Percentiles rank a stretch among this genome's conserved stretches.
Conservation (phyloP, 192 early-diverging fungal species). For the Kickxella alabastrina region DNA sequence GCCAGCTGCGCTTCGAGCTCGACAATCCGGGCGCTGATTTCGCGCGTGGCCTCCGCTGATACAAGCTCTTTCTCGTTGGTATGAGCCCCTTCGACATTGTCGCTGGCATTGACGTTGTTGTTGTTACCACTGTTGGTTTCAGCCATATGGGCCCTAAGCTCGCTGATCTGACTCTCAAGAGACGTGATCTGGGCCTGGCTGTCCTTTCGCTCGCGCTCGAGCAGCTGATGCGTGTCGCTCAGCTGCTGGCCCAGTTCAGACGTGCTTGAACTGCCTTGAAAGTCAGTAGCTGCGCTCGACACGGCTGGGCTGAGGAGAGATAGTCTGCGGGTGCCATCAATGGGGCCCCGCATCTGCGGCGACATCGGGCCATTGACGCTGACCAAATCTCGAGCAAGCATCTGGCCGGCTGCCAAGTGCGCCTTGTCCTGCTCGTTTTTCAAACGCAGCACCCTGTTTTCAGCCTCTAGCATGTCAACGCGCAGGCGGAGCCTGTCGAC, state of each 20-base stretch:
- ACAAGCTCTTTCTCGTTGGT: too few species aligned
- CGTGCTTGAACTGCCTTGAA: too few species aligned
- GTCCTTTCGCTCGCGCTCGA: slow-evolving; percentile 34
- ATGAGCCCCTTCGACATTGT: too few species aligned
- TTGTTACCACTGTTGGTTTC: too few species aligned
- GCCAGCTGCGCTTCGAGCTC: slow-evolving; percentile 8
- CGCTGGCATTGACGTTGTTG: too few species aligned
- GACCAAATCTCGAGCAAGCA: slow-evolving; percentile 50
- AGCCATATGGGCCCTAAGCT: too few species aligned
- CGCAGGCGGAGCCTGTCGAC: slow-evolving; percentile 58
- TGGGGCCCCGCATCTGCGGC: slow-evolving; percentile 3
- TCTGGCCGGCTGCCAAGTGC: slow-evolving; percentile 54
- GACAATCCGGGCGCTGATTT: slow-evolving; percentile 3
- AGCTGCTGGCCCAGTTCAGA: slow-evolving; percentile 32
- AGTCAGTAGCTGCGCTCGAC: not conserved
- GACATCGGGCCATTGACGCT: slow-evolving; percentile 18
- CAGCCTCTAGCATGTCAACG: slow-evolving; percentile 65
- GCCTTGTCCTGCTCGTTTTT: slow-evolving; percentile 62
- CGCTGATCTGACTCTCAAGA: slow-evolving; percentile 22
- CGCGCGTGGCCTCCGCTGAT: not conserved
- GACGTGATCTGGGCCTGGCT: slow-evolving; percentile 17
- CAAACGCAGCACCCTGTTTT: slow-evolving; percentile 65
- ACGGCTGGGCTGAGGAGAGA: slow-evolving; percentile 7
- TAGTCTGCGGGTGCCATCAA: not conserved
- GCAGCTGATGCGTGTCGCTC: slow-evolving; percentile 13